These are phyloP conservation scores for Dictyostelium intermedium DNA, from an alignment of 78 protist genomes.

Conservation along the genomic window DNA sequence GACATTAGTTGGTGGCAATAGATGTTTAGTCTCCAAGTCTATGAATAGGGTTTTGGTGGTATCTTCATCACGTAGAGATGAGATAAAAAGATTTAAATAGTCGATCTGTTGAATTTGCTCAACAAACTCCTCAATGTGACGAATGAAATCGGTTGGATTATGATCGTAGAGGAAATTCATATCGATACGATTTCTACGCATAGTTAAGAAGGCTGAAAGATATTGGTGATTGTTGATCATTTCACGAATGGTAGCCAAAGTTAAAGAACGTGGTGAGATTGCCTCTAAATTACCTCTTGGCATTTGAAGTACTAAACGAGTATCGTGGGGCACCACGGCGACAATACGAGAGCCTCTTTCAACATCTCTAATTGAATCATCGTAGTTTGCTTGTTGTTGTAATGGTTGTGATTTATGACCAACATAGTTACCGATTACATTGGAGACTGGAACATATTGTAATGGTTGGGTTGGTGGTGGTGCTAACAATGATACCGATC, in stretches of 20 bases:
- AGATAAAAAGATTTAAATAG: constrained; percentile 77
- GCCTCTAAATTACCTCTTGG: constrained; percentile 92
- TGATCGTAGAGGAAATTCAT: constrained; percentile 86
- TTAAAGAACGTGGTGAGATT: constrained; percentile 80
- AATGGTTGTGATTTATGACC: constrained; percentile 6
- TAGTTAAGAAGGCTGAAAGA: constrained; percentile 16
- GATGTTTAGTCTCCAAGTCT: constrained; percentile 22
- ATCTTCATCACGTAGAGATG: constrained; percentile 75
- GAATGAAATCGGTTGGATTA: constrained; percentile 76
- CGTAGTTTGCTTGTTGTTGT: constrained; percentile 5
- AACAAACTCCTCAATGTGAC: constrained; percentile 62
- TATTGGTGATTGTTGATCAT: constrained; percentile 13
- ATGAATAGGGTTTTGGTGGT: constrained; percentile 57
- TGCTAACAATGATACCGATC: constrained; percentile 47
- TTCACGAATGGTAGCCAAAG: constrained; percentile 53
- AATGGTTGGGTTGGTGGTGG: constrained; percentile 28
- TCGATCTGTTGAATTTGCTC: constrained; percentile 39
- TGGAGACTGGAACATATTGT: not conserved
- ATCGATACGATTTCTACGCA: constrained; percentile 86
- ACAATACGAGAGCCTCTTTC: constrained; percentile 88
- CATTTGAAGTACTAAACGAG: constrained; percentile 78
- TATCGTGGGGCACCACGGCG: constrained; percentile 67
- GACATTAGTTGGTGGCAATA: constrained; percentile 12
- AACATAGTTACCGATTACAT: not conserved
- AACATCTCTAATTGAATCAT: constrained; percentile 73